These are phyloP conservation scores for Daedaleopsis nitida DNA, from an alignment of 768 basidiomycete species.

Conservation along the genomic window DNA sequence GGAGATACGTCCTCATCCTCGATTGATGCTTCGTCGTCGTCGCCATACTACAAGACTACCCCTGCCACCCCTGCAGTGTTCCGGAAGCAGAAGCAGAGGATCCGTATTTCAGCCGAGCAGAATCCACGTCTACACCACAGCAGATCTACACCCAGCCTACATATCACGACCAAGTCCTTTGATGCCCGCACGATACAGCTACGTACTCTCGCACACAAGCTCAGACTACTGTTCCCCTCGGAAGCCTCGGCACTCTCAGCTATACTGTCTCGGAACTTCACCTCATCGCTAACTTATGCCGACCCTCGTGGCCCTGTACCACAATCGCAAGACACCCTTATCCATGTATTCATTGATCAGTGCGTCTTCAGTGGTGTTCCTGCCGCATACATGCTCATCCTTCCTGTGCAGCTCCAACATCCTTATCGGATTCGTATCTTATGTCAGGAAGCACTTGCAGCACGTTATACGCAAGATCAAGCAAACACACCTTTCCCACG, in stretches of 20 bases:
- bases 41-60: conserved; percentile 32
- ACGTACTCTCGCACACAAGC: conserved; percentile 55
- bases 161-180: conserved; percentile 41
- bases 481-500: conserved; percentile 67
- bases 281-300: conserved; percentile 27
- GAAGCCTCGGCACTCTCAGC: conserved; percentile 38
- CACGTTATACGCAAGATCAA: conserved; percentile 38
- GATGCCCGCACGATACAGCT: conserved; percentile 53
- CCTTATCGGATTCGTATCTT: conserved; percentile 77
- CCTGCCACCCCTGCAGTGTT: conserved; percentile 24
- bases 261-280: conserved; percentile 33
- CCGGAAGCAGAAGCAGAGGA: conserved; percentile 25
- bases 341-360: conserved; percentile 60
- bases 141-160: conserved; percentile 50
- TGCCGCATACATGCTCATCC: not conserved
- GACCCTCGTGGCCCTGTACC: conserved; percentile 41
- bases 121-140: conserved; percentile 41
- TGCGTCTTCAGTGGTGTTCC: conserved; percentile 33
- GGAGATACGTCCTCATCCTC: conserved; percentile 30
- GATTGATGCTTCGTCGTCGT: conserved; percentile 28
- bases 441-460: conserved; percentile 59
- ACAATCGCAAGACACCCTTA: conserved; percentile 32
- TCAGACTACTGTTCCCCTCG: conserved; percentile 58
- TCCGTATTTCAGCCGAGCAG: conserved; percentile 13
- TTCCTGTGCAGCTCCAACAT: conserved; percentile 71